Evolutionary conservation across 257 asterid genomes (phyloP), one percentile per base, ranked within the genome.

Genomic region (Salvia rosmarinus): DNA sequence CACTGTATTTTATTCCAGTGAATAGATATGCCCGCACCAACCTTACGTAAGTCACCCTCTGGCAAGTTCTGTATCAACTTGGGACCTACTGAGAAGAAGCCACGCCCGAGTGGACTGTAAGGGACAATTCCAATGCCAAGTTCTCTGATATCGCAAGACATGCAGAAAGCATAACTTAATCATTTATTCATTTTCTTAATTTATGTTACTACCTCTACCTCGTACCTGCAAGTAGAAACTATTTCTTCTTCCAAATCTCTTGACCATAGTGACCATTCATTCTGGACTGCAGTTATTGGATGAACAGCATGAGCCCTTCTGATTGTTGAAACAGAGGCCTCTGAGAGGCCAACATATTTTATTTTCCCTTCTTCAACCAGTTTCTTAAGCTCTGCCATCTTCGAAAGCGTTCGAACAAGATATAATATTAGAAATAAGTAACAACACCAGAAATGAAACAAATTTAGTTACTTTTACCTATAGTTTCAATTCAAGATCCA

Each of bases 271-370:
- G 89, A 84, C 89, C 89, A 86, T 64, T 84, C 91, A 28, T 76
- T 57, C 52, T 86, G 91, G 2, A 86, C 70, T 0, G 87, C 89
- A 23, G 91, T 77, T 51, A 86, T 71, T 5, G 89, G 87, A 71
- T 86, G 91, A 66, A 86, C 85, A 13, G 80, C 86, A 64, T 86
- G 88, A 2, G 90, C 90, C 67, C 90, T 83, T 79, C 88, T 78
- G 52, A 85, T 85, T 14, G 91, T 82, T 4, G 88, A 79, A 64
- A 82, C 79, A 0, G 88, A 83, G 6, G 91, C 88, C 81, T 82
- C 91, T 0, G 91, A 86, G 46, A 86, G 79, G 44, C 91, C 91
- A 40, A 83, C 75, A 42, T 83, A 80, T 77, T 84, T 86, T 51
- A 84, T 78, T 62, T 82, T 86, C 19, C 91, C 89, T 77, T 86